Evolutionary conservation across 1,284 basidiomycete genomes (phyloP).

Genomic region (Irpex lacteus): DNA sequence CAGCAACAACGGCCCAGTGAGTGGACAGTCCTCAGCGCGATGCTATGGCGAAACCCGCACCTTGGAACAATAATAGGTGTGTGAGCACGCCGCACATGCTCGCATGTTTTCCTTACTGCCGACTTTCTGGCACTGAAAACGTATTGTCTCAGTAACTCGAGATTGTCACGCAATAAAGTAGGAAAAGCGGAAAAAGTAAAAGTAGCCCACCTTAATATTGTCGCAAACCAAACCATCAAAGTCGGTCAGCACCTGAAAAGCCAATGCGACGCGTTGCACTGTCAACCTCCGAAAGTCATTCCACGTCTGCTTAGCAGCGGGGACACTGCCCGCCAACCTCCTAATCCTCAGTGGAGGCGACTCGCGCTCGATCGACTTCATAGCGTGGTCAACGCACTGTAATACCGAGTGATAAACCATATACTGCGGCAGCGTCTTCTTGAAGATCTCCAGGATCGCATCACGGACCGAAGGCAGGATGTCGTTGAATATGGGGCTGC

Average conservation of each 20-base stretch:
- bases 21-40: neutral
- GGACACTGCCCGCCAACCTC: slow-evolving; percentile 19
- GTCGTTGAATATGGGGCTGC: slow-evolving; percentile 25
- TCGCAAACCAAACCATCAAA: slow-evolving; percentile 30
- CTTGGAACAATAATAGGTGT: slow-evolving; percentile 38
- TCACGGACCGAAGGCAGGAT: slow-evolving; percentile 18
- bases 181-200: no score
- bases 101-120: slow-evolving; percentile 33
- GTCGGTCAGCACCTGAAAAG: slow-evolving; percentile 25
- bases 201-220: slow-evolving; percentile 30
- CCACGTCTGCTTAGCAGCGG: slow-evolving; percentile 25
- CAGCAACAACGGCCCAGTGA: neutral
- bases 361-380: slow-evolving; percentile 21
- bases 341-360: slow-evolving; percentile 10
- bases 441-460: slow-evolving; percentile 27
- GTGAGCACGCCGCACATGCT: slow-evolving; percentile 33
- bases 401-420: slow-evolving; percentile 36
- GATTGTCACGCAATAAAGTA: no score
- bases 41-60: slow-evolving; percentile 1
- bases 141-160: neutral
- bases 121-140: slow-evolving; percentile 33
- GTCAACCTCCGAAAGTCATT: slow-evolving; percentile 26
- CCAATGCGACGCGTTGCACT: slow-evolving; percentile 23
- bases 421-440: slow-evolving; percentile 31
- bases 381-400: slow-evolving; percentile 24